Conservation (phyloP, 192 early-diverging fungal species). For the Lobosporangium transversale region DNA sequence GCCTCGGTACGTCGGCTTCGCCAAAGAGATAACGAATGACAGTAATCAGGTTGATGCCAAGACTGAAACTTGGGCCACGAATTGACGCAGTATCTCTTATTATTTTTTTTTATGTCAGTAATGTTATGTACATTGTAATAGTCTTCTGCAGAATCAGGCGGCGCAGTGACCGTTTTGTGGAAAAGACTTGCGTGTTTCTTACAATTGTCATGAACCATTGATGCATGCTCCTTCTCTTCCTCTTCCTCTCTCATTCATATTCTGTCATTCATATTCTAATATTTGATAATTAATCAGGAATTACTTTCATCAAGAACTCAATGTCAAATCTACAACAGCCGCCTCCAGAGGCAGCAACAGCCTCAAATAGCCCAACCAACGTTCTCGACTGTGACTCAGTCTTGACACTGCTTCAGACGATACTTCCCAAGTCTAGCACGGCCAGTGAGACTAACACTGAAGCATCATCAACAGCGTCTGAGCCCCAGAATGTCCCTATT, state of each 20-base stretch:
- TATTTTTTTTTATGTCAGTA: neutral
- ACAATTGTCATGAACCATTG: neutral
- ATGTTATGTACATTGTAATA: neutral
- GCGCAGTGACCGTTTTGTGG: conserved; percentile 1
- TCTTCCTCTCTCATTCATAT: neutral
- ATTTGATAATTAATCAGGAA: too few species aligned
- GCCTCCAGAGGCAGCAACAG: neutral
- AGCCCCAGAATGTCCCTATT: neutral
- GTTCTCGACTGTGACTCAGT: conserved; percentile 38
- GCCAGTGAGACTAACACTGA: neutral
- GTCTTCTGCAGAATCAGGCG: too few species aligned
- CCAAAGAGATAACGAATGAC: too few species aligned
- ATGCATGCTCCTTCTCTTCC: neutral
- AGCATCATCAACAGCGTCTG: neutral
- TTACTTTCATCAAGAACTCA: too few species aligned
- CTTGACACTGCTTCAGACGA: conserved; percentile 13
- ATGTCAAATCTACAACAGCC: conserved; percentile 40
- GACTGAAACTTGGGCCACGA: too few species aligned
- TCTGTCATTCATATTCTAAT: neutral
- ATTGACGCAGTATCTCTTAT: neutral
- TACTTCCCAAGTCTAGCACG: conserved; percentile 1
- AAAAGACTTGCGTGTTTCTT: conserved; percentile 12
- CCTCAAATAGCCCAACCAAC: neutral
- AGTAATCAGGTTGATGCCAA: too few species aligned
- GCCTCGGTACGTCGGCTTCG: too few species aligned